Percentiles rank a stretch among this genome's conserved stretches.
Evolutionary conservation across 371 early-diverging fungal genomes (phyloP).

Genomic region (Rhizopus microsporus): DNA sequence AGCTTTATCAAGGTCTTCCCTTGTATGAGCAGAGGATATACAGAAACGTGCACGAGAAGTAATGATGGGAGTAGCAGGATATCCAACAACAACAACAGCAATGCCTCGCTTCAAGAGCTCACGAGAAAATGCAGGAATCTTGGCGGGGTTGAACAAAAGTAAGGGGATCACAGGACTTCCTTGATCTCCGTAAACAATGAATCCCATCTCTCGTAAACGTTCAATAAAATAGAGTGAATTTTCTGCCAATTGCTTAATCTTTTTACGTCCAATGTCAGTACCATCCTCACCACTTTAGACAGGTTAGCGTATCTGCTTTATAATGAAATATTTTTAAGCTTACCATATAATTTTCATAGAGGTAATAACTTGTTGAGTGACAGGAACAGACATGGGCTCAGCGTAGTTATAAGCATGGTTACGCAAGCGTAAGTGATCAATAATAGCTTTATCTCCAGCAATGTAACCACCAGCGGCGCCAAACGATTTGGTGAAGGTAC

Average conservation of each 20-base stretch:
- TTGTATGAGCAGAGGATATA: constrained; percentile 93
- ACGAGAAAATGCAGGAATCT: constrained; percentile 97
- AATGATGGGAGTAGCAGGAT: constrained; percentile 98
- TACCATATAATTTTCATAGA: constrained; percentile 79
- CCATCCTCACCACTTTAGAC: constrained; percentile 71
- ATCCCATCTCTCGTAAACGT: constrained; percentile 87
- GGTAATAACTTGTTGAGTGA: constrained; percentile 90
- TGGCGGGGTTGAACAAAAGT: constrained; percentile 96
- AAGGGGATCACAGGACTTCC: constrained; percentile 98
- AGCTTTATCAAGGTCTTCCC: constrained; percentile 88
- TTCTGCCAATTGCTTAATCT: constrained; percentile 83
- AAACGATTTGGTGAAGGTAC: constrained; percentile 99
- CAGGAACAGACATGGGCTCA: constrained; percentile 91
- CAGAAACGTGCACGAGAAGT: constrained; percentile 98
- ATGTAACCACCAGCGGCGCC: constrained; percentile 99
- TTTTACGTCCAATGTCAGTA: constrained; percentile 77
- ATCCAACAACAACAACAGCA: constrained; percentile 98
- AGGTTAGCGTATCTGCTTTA: not conserved
- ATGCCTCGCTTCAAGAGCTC: constrained; percentile 90
- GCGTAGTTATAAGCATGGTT: constrained; percentile 92
- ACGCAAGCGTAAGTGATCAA: constrained; percentile 83
- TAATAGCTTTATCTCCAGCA: constrained; percentile 73
- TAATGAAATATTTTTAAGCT: not conserved
- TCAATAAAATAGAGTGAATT: constrained; percentile 89
- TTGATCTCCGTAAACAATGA: constrained; percentile 93